These are phyloP conservation scores for Brettanomyces sp. DNA, from an alignment of 805 yeast genomes.

Conservation along the genomic window DNA sequence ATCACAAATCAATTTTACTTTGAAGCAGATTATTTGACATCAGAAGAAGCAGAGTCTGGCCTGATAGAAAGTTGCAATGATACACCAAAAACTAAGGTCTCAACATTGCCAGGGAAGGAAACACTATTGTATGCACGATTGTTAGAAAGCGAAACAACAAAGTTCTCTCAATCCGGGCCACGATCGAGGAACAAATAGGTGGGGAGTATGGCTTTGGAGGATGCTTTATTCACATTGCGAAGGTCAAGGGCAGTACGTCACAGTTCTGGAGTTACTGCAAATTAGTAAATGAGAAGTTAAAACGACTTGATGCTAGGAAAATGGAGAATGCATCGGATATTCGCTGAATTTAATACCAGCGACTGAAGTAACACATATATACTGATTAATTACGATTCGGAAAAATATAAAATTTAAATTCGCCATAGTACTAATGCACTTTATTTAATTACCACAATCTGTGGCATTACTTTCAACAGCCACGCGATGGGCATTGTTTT, in stretches of 20 bases:
- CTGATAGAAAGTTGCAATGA: background rate
- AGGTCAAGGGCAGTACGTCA: constrained; percentile 13
- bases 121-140: constrained; percentile 4
- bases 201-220: constrained; percentile 25
- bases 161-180: constrained; percentile 12
- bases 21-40: constrained; percentile 11
- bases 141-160: constrained; percentile 6
- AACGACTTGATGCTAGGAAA: constrained; percentile 2
- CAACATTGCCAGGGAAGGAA: constrained; percentile 2
- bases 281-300: constrained; percentile 9
- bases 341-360: too few species aligned
- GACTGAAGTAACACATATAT: too few species aligned
- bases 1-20: constrained; percentile 7
- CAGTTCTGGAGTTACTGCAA: constrained; percentile 14
- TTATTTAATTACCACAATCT: too few species aligned
- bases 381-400: too few species aligned
- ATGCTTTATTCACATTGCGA: constrained; percentile 18
- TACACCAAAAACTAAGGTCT: background rate
- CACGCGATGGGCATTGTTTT: too few species aligned
- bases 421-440: too few species aligned
- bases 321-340: background rate
- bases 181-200: constrained; percentile 20
- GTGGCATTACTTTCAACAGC: too few species aligned
- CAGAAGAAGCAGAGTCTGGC: constrained; percentile 3
- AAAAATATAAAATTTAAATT: too few species aligned